Base-by-base conservation (phyloP, 2,329 filamentous ascomycete species). In the Chaetomium strumarium region DNA sequence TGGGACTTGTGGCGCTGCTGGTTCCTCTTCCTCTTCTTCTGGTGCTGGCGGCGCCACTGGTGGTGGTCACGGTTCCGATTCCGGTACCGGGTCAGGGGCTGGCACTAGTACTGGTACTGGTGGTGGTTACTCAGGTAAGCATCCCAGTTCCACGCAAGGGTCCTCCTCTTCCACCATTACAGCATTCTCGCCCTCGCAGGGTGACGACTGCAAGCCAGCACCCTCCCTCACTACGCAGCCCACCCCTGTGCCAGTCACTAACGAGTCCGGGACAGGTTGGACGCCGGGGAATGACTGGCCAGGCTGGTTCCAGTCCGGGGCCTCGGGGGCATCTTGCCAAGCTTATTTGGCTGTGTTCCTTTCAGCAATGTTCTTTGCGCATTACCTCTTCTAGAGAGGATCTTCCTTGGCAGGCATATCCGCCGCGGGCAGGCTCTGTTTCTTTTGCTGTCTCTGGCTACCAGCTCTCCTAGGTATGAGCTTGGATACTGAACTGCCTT, bases 1-100 rank as follows among this genome's bases (percentile, higher is more conserved):
- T 45, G 60, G 60, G 14, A 61, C 65, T 47, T 63, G 66, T 37
- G 63, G 58, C 20, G 66, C 52, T 14, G 45, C 64, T 47, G 55
- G 24, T 24, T 24, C 57, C 3, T 17, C 37, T 30, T 34, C 42
- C 10, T n/a, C n/a, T n/a, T n/a, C n/a, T n/a, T n/a, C n/a, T n/a
- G n/a, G n/a, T n/a, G n/a, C n/a, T n/a, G n/a, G n/a, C n/a, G n/a
- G n/a, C n/a, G n/a, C n/a, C n/a, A n/a, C n/a, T n/a, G 31, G 19
- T 24, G 33, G 33, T n/a, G 39, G 7, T 20, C 60, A 59, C 31
- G 58, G 64, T 38, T 56, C 56, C 16, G 41, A 58, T 49, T 49
- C 56, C 31, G 39, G 55, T 31, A 49, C 53, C 13, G 45, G 58
- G 42, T 53, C 60, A 56, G 55, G 63, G 45, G 44, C 53, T 52